Percentiles rank a stretch among this genome's conserved stretches.
These are phyloP conservation scores for Pichia sorboxylosa DNA, from an alignment of 1,139 yeast genomes.

Conservation along the genomic window DNA sequence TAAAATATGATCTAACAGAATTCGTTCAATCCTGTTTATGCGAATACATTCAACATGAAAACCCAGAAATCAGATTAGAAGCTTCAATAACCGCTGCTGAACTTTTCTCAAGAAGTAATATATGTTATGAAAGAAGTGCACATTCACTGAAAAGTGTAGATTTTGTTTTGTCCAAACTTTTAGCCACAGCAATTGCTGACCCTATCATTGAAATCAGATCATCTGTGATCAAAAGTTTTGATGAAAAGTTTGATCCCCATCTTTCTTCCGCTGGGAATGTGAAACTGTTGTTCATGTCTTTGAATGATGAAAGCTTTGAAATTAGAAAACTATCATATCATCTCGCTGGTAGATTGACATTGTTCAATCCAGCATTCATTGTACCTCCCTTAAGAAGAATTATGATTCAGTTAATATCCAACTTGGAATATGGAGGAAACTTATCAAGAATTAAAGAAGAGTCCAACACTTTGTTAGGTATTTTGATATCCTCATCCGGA, in stretches of 20 bases:
- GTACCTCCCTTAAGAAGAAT: constrained; percentile 87
- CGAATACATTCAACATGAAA: constrained; percentile 68
- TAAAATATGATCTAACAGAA: constrained; percentile 67
- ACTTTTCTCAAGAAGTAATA: constrained; percentile 71
- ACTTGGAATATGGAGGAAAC: constrained; percentile 68
- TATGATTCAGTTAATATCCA: constrained; percentile 72
- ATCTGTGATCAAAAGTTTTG: constrained; percentile 64
- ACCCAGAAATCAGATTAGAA: constrained; percentile 66
- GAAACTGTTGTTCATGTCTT: constrained; percentile 69
- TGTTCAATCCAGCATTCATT: constrained; percentile 88
- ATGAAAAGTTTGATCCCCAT: constrained; percentile 77
- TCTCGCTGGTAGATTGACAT: constrained; percentile 72
- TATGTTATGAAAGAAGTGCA: constrained; percentile 75
- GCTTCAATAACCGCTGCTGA: constrained; percentile 80
- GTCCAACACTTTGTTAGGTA: constrained; percentile 63
- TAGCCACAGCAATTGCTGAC: constrained; percentile 85
- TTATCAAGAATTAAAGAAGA: constrained; percentile 74
- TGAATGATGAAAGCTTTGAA: constrained; percentile 81
- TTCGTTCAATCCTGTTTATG: constrained; percentile 78
- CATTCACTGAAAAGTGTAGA: constrained; percentile 77
- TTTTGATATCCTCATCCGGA: constrained; percentile 66
- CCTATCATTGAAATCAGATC: constrained; percentile 73
- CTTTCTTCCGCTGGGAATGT: constrained; percentile 90
- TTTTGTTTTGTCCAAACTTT: constrained; percentile 67
- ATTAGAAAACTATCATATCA: constrained; percentile 73